A percentile compares a stretch with the other conserved stretches of the same genome.
These are phyloP conservation scores for Melastoma candidum DNA, from an alignment of 441 rosid genomes.

Conservation along the genomic window DNA sequence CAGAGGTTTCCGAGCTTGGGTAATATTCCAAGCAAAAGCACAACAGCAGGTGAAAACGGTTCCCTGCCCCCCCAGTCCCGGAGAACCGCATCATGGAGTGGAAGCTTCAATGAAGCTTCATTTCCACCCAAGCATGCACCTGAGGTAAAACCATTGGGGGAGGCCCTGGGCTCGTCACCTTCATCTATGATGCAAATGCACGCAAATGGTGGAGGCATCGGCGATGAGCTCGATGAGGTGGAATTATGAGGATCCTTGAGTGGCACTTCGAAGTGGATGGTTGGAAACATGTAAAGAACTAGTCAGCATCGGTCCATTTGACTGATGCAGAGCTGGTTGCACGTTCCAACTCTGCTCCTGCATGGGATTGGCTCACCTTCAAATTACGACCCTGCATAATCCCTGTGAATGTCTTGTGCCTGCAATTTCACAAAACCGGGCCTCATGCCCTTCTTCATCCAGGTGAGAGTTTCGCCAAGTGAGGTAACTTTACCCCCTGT, in stretches of 20 bases:
- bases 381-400: background rate
- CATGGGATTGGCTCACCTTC: conserved; percentile 3
- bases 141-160: conserved; percentile 27
- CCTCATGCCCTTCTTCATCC: background rate
- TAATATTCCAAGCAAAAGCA: conserved; percentile 35
- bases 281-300: conserved; percentile 41
- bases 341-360: conserved; percentile 3
- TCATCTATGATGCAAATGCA: conserved; percentile 16
- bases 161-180: conserved; percentile 29
- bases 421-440: conserved; percentile 8
- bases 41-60: conserved; percentile 19
- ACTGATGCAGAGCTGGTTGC: conserved; percentile 11
- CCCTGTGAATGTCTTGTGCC: background rate
- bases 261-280: conserved; percentile 6
- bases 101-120: conserved; percentile 37
- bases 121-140: conserved; percentile 19
- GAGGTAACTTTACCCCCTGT: background rate
- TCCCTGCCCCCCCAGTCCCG: conserved; percentile 35
- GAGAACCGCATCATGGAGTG: conserved; percentile 91
- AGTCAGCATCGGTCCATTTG: conserved; percentile 30
- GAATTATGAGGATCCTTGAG: conserved; percentile 37
- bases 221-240: conserved; percentile 88
- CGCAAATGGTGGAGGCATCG: conserved; percentile 36
- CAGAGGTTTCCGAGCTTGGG: conserved; percentile 74
- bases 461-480: background rate